Base-by-base conservation (phyloP, 352 stramenopile species). In the Globisporangium viniferum region DNA sequence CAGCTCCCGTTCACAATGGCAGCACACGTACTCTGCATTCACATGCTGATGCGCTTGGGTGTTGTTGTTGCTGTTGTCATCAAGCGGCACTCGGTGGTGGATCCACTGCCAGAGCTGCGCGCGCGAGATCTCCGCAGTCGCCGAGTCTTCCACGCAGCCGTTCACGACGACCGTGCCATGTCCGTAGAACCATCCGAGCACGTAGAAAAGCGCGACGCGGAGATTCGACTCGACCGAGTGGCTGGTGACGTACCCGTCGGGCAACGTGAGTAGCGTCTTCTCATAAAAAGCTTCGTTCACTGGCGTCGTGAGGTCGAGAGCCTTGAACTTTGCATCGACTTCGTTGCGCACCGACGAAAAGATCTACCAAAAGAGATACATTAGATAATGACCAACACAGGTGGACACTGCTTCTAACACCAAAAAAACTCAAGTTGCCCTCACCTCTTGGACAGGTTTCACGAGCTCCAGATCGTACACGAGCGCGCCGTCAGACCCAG, bases 401-500 rank as follows among this genome's bases (percentile, higher is more conserved):
- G 33, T 49, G 46, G 20, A 44, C 27, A 41, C 44, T 10, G 14
- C 18, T 27, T 33, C 31, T 2, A 39, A n/a, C 0, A 18, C 15
- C 10, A 10, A 71, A 18, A 36, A 48, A 63, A 59, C 12, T 12
- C 18, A n/a, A 46, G 44, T 10, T 7, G n/a, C 31, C 35, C 62
- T 68, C 41, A 81, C 72, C 66, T 80, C 64, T 56, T 83, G 75
- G 44, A 91, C 68, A 6, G 79, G 72, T 31, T 78, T 70, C 2
- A 98, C 94, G 31, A 99, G 86, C 18, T 74, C 89, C 24, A 97
- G 79, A 68, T 99, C 93, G 41, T 91, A 97, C 36, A 99, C 96
- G 69, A 97, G 95, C 22, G 95, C 97, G 18, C 95, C 95, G 73
- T 98, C 94, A 67, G 97, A 97, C 66, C 96, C 96, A 33, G 83